phyloP scores from a whole-genome alignment of 2,329 filamentous ascomycete genomes.

The Zymoseptoria tritici region DNA sequence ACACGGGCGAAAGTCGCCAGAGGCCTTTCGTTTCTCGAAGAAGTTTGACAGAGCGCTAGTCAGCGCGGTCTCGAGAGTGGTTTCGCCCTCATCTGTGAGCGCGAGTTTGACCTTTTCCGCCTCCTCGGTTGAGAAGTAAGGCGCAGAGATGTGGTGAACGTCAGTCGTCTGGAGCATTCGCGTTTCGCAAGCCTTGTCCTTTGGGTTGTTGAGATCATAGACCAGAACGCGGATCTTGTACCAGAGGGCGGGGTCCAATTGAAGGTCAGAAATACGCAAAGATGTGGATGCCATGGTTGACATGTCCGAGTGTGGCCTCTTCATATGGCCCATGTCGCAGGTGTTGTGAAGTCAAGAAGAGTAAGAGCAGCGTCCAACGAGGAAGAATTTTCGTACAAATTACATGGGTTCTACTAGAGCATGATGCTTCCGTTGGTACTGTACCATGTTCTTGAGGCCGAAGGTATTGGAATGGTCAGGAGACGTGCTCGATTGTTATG shows the following conservation, averaged over 20 bases:
- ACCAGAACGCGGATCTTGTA: conserved; percentile 6
- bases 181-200: not conserved
- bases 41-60: conserved; percentile 4
- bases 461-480: no score
- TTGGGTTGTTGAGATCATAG: conserved; percentile 7
- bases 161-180: conserved; percentile 2
- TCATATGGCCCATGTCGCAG: not conserved
- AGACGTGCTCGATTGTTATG: no score
- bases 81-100: not conserved
- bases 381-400: not conserved
- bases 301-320: not conserved
- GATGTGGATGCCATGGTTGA: not conserved
- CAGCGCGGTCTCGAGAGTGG: conserved; percentile 8
- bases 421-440: not conserved
- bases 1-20: conserved; percentile 13
- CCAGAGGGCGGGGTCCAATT: not conserved
- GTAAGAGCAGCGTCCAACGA: no score
- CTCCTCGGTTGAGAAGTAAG: conserved; percentile 9
- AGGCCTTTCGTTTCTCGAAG: conserved; percentile 12
- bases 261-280: not conserved
- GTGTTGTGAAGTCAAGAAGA: no score
- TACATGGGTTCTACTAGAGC: not conserved
- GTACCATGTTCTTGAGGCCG: no score
- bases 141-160: conserved; percentile 6
- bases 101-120: conserved; percentile 2